A percentile compares a stretch with the other conserved stretches of the same genome.
phyloP scores from a whole-genome alignment of 495 filamentous ascomycete genomes.

The Jackrogersella minutella region DNA sequence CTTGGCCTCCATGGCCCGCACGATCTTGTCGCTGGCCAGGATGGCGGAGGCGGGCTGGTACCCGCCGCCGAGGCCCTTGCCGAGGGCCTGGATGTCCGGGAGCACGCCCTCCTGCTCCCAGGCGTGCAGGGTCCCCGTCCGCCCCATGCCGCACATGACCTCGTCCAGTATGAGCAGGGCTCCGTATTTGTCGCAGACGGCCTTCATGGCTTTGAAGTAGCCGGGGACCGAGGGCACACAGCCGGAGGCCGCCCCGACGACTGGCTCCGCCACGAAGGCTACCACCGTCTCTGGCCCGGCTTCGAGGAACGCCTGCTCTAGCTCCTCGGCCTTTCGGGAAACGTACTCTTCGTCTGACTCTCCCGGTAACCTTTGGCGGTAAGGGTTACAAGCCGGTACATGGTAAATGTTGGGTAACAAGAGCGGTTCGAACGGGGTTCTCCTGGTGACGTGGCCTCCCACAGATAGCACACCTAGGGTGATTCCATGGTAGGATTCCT shows the following conservation, averaged over 20 bases:
- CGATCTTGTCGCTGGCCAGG: conserved; percentile 61
- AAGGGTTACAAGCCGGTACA: conserved; percentile 71
- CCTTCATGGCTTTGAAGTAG: conserved; percentile 73
- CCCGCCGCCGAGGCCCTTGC: conserved; percentile 68
- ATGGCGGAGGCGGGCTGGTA: conserved; percentile 65
- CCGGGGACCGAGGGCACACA: conserved; percentile 72
- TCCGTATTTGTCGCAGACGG: conserved; percentile 75
- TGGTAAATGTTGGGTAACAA: conserved; percentile 66
- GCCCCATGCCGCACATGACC: conserved; percentile 82
- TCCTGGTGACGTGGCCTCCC: conserved; percentile 68
- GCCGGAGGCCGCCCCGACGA: conserved; percentile 68
- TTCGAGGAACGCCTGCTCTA: conserved; percentile 77
- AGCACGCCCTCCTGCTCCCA: conserved; percentile 69
- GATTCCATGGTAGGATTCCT: conserved; percentile 78
- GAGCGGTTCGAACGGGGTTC: conserved; percentile 72
- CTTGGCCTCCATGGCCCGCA: conserved; percentile 53
- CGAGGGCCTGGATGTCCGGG: conserved; percentile 65
- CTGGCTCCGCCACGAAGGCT: conserved; percentile 79
- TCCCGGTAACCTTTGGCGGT: conserved; percentile 44
- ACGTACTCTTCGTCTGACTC: conserved; percentile 57
- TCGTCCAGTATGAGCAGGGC: conserved; percentile 80
- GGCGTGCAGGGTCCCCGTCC: conserved; percentile 70
- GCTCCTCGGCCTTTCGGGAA: conserved; percentile 64
- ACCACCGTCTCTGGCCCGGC: conserved; percentile 76
- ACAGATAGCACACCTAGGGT: conserved; percentile 72